phyloP scores from a whole-genome alignment of 371 early-diverging fungal genomes.

The Mucor irregularis region DNA sequence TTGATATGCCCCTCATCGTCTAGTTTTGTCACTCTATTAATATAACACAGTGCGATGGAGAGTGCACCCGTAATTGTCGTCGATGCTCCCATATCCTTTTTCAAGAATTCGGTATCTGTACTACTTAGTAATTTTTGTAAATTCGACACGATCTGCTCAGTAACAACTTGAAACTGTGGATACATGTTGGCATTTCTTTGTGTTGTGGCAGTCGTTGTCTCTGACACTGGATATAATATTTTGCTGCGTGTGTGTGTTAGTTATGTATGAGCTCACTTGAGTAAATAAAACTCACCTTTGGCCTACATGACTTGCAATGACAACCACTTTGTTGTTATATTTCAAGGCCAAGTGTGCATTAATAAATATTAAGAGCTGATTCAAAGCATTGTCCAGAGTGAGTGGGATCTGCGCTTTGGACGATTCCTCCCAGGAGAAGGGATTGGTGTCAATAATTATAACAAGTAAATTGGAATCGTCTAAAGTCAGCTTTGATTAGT shows the following conservation, averaged over 20 bases:
- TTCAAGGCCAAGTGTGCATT: constrained; percentile 88
- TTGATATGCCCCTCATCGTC: constrained; percentile 65
- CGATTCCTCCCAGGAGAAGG: constrained; percentile 69
- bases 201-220: no score
- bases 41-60: constrained; percentile 69
- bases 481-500: no score
- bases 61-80: constrained; percentile 60
- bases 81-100: constrained; percentile 41
- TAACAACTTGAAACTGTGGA: constrained; percentile 61
- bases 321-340: constrained; percentile 79
- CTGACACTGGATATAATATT: constrained; percentile 56
- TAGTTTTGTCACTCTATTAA: constrained; percentile 60
- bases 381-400: constrained; percentile 66
- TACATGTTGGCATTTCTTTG: constrained; percentile 62
- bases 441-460: constrained; percentile 77
- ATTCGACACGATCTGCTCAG: constrained; percentile 56
- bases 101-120: constrained; percentile 38
- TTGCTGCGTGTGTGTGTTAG: constrained; percentile 48
- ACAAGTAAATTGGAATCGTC: constrained; percentile 78
- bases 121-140: constrained; percentile 45
- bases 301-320: constrained; percentile 71
- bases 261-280: no score
- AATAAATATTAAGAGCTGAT: constrained; percentile 79
- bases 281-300: constrained; percentile 31
- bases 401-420: constrained; percentile 53